Base-by-base conservation (phyloP, 345 rosid genomes). In the Aquilaria sinensis region DNA sequence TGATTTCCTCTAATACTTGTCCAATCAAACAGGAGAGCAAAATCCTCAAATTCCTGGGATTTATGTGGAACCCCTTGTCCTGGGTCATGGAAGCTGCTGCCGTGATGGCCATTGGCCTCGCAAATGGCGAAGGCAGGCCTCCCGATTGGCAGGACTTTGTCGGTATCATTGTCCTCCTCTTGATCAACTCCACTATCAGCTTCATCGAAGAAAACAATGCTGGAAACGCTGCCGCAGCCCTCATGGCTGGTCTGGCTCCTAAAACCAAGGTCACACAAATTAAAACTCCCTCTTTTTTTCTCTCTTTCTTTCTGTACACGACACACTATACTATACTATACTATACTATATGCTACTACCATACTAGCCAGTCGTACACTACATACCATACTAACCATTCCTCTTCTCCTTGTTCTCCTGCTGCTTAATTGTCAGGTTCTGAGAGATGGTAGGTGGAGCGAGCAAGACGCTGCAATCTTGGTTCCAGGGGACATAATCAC, bases 71-170 rank as follows among this genome's bases (percentile, higher is more conserved):
- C 61, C 98, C 98, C 12, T 70, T 92, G 72, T 92, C 98, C 13
- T 92, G 98, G 98, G 98, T 92, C 78, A 92, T 92, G 98, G 98
- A 92, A 67, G 85, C 83, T 55, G 98, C 98, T 47, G 96, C 98
- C 37, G 4, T 92, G 31, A 82, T 92, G 95, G 95, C 98, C 59
- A 89, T 92, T 29, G 86, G 71, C 46, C 47, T 92, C 81, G 96
- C 92, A 14, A 89, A 92, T 68, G 95, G 95, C 32, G 74, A 34
- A 46, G 89, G 89, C 67, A 75, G 66, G 67, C 92, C 96, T 71
- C 96, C 98, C 1, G 98, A 92, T 62, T 92, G 98, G 98, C 90
- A 92, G 81, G 95, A 92, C 62, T 92, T 92, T 45, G 83, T 89
- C 12, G 98, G 98, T 47, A 89, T 92, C 59, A 60, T 87, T 58